phyloP scores from a whole-genome alignment of 164 flowering plant genomes.

The Vitis vinifera region ASM3070453v1 NC_081808.1:3327501-3328000 shows the following conservation, averaged over 20 bases:
- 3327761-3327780: conserved; percentile 32
- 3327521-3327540: neutral
- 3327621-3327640: too few species aligned
- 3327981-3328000: too few species aligned
- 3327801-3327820: conserved; percentile 23
- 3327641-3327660: too few species aligned
- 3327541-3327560: neutral
- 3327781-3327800: conserved; percentile 32
- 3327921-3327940: too few species aligned
- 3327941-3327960: too few species aligned
- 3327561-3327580: neutral
- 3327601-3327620: too few species aligned
- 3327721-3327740: conserved; percentile 1
- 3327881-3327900: too few species aligned
- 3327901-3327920: too few species aligned
- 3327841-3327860: neutral
- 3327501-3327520: conserved; percentile 70
- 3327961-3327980: too few species aligned
- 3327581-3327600: too few species aligned
- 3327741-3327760: neutral
- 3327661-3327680: neutral
- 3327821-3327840: neutral
- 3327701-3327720: neutral
- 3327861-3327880: too few species aligned
- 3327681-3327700: neutral